Evolutionary conservation across 345 rosid genomes (phyloP).

Genomic region (Bruguiera gymnorhiza): DNA sequence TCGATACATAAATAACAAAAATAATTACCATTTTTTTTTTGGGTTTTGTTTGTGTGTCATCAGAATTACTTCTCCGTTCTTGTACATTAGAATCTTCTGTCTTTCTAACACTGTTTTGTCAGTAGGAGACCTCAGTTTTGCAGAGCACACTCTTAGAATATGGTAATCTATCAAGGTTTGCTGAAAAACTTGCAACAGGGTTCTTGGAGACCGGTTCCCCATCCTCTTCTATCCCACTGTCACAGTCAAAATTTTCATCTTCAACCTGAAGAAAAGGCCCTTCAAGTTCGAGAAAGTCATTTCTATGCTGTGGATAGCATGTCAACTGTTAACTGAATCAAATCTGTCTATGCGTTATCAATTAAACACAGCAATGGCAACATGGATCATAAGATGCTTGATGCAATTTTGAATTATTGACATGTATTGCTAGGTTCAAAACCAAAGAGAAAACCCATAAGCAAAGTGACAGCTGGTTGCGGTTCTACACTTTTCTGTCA

Average conservation of each 20-base stretch:
- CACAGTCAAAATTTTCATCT: constrained; percentile 45
- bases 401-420: too few relatives aligned
- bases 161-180: constrained; percentile 58
- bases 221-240: constrained; percentile 42
- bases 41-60: too few relatives aligned
- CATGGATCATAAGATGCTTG: too few relatives aligned
- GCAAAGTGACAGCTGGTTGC: constrained; percentile 70
- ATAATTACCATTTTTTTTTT: too few relatives aligned
- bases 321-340: not conserved
- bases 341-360: not conserved
- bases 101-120: not conserved
- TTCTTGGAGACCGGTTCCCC: constrained; percentile 52
- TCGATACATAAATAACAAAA: too few relatives aligned
- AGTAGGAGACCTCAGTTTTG: constrained; percentile 65
- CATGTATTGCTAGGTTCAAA: constrained; percentile 44
- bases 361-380: too few relatives aligned
- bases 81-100: not conserved
- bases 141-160: constrained; percentile 58
- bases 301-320: not conserved
- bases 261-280: constrained; percentile 50
- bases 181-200: constrained; percentile 57
- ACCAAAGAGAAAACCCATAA: constrained; percentile 63
- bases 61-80: not conserved
- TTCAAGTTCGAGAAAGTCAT: constrained; percentile 49
- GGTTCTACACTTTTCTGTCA: constrained; percentile 64